Evolutionary conservation across 2,329 filamentous ascomycete species (phyloP), one percentile per base, ranked within the genome.

Genomic region (Plectosphaerella cucumerina): DNA sequence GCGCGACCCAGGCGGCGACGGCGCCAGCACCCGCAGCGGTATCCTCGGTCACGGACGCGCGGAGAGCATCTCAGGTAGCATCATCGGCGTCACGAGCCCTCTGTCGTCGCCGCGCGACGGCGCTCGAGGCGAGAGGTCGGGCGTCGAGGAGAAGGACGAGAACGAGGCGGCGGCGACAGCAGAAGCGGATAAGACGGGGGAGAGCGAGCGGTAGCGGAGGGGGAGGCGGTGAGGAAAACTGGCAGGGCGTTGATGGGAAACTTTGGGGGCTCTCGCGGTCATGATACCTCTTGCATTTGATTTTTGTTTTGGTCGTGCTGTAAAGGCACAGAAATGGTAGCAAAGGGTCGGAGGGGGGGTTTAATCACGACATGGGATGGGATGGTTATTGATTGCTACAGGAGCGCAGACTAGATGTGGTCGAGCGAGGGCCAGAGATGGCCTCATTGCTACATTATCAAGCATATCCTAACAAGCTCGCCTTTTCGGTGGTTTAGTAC

Each of bases 21-120:
- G 82, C 1, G 84, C 85, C 10, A 96, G 90, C 62, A 74, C 95
- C 26, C 81, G 89, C 49, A 96, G 90, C 65, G 90, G 89, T 0
- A 71, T 87, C 1, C 66, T 89, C 3, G 88, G 89, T 1, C 92
- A 96, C 65, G 83, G 81, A 2, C 80, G 90, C 55, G 86, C 89
- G 47, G 90, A 96, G 65, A 96, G 91, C 68, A 82, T 93, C 50
- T 87, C 77, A 54, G 87, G 89, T 22, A 93, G 88, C 66, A 85
- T 91, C 56, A 81, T 78, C 6, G 81, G 78, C 9, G 62, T 79
- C 15, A 73, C 77, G 26, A 87, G 83, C 58, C 84, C 86, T 14
- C 68, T 91, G 35, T 79, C 80, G 3, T 87, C 81, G 48, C 77
- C 80, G 37, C 65, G 73, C 49, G 77, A 78, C 9, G 66, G 68